These are phyloP conservation scores for Phylloporus sp. DNA, from an alignment of 768 basidiomycete genomes.

Conservation along the genomic window DNA sequence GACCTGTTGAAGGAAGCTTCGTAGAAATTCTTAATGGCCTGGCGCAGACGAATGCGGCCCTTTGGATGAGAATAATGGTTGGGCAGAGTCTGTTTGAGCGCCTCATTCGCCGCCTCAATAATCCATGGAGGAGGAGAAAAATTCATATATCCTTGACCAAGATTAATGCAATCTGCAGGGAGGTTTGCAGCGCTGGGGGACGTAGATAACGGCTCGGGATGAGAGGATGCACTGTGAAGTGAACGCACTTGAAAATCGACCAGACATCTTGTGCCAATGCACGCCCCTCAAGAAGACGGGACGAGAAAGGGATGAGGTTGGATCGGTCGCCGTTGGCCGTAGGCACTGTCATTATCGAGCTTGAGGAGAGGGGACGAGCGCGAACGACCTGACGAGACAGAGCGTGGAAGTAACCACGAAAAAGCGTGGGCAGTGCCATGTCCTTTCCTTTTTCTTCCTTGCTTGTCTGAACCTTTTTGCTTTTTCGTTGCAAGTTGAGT, in stretches of 20 bases:
- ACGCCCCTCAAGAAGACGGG: constrained; percentile 68
- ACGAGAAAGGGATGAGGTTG: constrained; percentile 63
- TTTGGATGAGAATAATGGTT: constrained; percentile 93
- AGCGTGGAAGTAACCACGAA: neutral
- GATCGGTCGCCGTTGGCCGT: constrained; percentile 34
- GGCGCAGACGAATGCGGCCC: constrained; percentile 80
- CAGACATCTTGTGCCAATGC: constrained; percentile 84
- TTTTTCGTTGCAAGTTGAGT: no score
- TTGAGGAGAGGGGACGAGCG: neutral
- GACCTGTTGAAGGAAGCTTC: constrained; percentile 61
- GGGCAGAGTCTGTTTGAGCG: constrained; percentile 54
- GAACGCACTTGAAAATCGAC: constrained; percentile 78
- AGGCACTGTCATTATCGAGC: neutral
- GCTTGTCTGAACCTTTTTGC: no score
- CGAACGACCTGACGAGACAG: neutral
- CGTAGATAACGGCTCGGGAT: constrained; percentile 1
- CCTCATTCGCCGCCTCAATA: constrained; percentile 65
- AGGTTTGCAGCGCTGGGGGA: constrained; percentile 72
- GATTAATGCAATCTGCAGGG: constrained; percentile 89
- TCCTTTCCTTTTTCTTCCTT: neutral
- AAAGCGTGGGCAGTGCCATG: neutral
- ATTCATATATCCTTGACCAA: constrained; percentile 95
- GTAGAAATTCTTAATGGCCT: constrained; percentile 84
- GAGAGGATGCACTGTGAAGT: neutral
- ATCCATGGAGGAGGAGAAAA: constrained; percentile 83